A percentile compares a stretch with the other conserved stretches of the same genome.
Evolutionary conservation across 1,284 basidiomycete genomes (phyloP).

Genomic region (Limonomyces culmigenus): DNA sequence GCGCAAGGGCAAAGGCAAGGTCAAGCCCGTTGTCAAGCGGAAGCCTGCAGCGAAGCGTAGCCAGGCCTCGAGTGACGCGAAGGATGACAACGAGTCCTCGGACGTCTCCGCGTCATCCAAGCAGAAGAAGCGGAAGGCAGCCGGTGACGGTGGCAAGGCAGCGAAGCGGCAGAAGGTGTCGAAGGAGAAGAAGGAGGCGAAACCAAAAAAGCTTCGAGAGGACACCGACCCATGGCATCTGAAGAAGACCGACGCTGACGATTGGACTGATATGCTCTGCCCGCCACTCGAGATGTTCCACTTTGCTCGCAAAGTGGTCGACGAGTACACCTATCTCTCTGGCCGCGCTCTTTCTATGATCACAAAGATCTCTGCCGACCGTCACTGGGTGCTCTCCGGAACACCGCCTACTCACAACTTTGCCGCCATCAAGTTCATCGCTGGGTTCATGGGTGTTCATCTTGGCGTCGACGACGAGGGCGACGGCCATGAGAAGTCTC

Average conservation of each 20-base stretch:
- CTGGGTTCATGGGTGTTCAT: conserved; percentile 73
- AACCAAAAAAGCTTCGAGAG: conserved; percentile 46
- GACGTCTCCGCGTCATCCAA: conserved; percentile 8
- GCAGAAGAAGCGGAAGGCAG: conserved; percentile 13
- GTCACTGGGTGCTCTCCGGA: conserved; percentile 91
- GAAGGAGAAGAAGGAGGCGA: conserved; percentile 25
- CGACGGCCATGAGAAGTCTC: conserved; percentile 63
- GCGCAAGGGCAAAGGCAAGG: not conserved
- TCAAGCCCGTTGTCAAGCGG: not conserved
- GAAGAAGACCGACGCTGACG: conserved; percentile 38
- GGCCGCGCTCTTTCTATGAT: conserved; percentile 69
- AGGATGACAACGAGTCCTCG: conserved; percentile 9
- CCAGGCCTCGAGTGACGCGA: conserved; percentile 4
- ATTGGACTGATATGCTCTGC: conserved; percentile 67
- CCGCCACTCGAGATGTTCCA: conserved; percentile 88
- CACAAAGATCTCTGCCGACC: conserved; percentile 60
- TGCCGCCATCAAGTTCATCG: conserved; percentile 79
- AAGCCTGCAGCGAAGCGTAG: not conserved
- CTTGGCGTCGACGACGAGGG: conserved; percentile 82
- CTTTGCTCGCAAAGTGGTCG: conserved; percentile 77
- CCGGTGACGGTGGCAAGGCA: conserved; percentile 6
- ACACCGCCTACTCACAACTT: conserved; percentile 91
- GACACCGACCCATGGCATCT: conserved; percentile 75
- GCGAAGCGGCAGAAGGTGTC: conserved; percentile 31
- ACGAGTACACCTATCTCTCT: conserved; percentile 90